Conservation (phyloP, 208 protist genomes). For the Porcisia hertigi region DNA sequence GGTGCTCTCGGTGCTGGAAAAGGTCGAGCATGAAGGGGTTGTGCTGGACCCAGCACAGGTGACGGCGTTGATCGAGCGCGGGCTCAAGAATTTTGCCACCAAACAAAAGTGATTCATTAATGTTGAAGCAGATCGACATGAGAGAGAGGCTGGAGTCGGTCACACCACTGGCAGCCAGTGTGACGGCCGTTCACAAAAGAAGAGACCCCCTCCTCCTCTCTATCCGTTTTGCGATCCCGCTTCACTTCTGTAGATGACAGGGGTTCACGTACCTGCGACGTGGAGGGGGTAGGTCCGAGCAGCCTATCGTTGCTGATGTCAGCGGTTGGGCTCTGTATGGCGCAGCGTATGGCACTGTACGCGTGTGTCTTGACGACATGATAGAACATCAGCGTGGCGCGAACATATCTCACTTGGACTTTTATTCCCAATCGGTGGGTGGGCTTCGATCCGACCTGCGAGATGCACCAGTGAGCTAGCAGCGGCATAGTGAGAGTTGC, state of each 20-base stretch:
- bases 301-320: not conserved
- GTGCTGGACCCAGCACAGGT: slow-evolving; percentile 52
- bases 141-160: not conserved
- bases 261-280: not conserved
- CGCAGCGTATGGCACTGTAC: not conserved
- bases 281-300: not conserved
- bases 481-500: too few relatives aligned
- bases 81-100: slow-evolving; percentile 55
- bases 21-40: slow-evolving; percentile 51
- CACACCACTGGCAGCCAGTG: not conserved
- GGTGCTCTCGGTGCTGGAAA: slow-evolving; percentile 52
- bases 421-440: not conserved
- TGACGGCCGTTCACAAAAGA: too few relatives aligned
- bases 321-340: not conserved
- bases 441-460: too few relatives aligned
- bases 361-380: not conserved
- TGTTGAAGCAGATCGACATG: not conserved
- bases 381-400: not conserved
- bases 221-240: not conserved
- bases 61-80: slow-evolving; percentile 60
- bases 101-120: slow-evolving; percentile 17
- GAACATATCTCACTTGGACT: not conserved
- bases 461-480: too few relatives aligned
- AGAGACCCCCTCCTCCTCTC: not conserved
- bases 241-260: not conserved